phyloP scores from a whole-genome alignment of 1,284 basidiomycete species.

The Cutaneotrichosporon arboriforme region DNA sequence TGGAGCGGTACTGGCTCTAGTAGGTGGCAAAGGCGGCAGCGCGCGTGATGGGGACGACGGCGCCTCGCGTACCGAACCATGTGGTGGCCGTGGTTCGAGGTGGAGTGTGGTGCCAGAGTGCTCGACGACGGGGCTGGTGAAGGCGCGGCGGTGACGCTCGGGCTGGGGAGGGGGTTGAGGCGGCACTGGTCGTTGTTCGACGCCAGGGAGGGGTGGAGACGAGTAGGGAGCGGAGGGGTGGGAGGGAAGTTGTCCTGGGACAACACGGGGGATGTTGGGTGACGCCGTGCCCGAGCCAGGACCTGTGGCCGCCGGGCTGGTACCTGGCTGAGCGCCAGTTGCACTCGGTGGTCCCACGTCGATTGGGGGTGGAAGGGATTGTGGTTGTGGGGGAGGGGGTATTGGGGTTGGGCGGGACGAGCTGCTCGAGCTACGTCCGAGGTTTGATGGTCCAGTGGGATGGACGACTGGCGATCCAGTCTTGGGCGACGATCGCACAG shows the following conservation, averaged over 20 bases:
- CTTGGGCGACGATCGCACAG: background rate
- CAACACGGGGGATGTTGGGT: too few relatives aligned
- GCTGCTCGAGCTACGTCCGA: background rate
- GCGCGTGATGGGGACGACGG: slow-evolving; percentile 32
- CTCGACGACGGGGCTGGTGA: slow-evolving; percentile 27
- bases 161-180: slow-evolving; percentile 44
- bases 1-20: slow-evolving; percentile 9
- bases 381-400: background rate
- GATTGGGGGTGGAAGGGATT: background rate
- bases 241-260: too few relatives aligned
- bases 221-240: background rate
- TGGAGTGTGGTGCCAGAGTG: background rate
- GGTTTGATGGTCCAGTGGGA: background rate
- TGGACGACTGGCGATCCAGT: background rate
- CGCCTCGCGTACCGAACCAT: background rate
- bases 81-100: background rate
- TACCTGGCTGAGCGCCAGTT: too few relatives aligned
- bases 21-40: slow-evolving; percentile 31
- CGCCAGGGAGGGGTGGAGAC: background rate
- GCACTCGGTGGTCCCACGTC: background rate
- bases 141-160: slow-evolving; percentile 37
- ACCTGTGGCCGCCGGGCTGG: too few relatives aligned
- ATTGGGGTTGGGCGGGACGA: background rate
- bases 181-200: slow-evolving; percentile 11
- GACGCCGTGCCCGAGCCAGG: too few relatives aligned